Base-by-base conservation (phyloP, 305 asterid species). In the Plantago lanceolata region DNA sequence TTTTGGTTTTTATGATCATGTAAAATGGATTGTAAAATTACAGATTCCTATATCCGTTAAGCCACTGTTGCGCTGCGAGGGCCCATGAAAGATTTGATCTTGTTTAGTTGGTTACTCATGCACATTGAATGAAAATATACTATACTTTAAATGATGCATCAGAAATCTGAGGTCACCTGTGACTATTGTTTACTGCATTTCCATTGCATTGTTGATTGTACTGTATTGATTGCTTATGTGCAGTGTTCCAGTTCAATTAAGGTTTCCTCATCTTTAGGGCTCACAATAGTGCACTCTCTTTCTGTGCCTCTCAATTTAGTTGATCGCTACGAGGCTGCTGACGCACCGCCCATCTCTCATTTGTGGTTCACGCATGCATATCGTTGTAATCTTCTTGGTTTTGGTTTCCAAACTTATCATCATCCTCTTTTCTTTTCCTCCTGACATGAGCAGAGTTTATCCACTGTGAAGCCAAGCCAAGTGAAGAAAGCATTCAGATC, bases 261-360 rank as follows among this genome's bases (percentile, higher is more conserved):
- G 21, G 26, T 29, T 56, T 56, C 61, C 18, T 56, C 6, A 56
- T 56, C 45, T 40, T 40, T 40, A 40, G 45, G 45, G 45, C 45
- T 40, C 14, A 40, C 45, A 40, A 9, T 11, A 8, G 13, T 9
- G 9, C 40, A 33, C 43, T 8, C n/a, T 54, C 19, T 26, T 17
- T 54, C 40, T 26, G 40, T 24, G 35, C 40, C 31, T 21, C 5
- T 53, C 59, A 5, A n/a, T 8, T 19, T 53, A 53, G 59, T 54
- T 56, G 61, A 56, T 56, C 29, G 44, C 61, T 56, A 56, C 61
- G 61, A 56, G 61, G 45, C 45, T 28, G 37, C 61, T 56, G 61
- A 29, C 61, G 37, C 61, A 56, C 61, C 61, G 61, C 61, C 61
- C 61, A 56, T 56, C 21, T 56, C 33, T 28, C 37, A 56, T 19